These are phyloP conservation scores for Aspergillus sclerotiicarbonarius DNA, from an alignment of 495 filamentous ascomycete species.

Conservation along the genomic window DNA sequence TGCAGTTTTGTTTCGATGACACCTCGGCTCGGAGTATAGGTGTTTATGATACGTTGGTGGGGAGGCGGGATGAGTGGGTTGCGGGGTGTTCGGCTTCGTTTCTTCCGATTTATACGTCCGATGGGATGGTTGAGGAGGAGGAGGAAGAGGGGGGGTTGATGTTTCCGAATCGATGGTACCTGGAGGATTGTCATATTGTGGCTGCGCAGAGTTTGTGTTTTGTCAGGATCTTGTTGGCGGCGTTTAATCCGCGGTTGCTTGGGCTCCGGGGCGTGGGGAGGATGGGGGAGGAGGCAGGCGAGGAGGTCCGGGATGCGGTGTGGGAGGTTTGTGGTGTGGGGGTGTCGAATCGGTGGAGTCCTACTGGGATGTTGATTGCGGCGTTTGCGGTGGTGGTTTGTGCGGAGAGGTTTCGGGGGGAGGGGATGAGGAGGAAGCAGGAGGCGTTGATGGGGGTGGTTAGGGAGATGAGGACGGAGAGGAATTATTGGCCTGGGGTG, in stretches of 20 bases:
- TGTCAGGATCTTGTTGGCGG: neutral
- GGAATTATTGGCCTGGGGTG: neutral
- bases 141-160: too few relatives aligned
- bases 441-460: neutral
- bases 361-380: neutral
- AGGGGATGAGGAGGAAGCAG: neutral
- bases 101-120: conserved; percentile 1
- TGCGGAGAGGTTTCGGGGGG: neutral
- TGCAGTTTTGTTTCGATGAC: conserved; percentile 29
- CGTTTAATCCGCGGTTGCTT: neutral
- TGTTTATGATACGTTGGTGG: conserved; percentile 10
- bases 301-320: neutral
- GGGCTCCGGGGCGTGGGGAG: neutral
- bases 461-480: neutral
- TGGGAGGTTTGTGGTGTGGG: neutral
- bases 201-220: neutral
- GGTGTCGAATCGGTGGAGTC: neutral
- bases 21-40: neutral
- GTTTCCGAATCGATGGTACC: neutral
- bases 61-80: conserved; percentile 7
- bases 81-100: conserved; percentile 11
- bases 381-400: neutral
- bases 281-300: neutral
- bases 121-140: too few relatives aligned
- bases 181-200: neutral